Conservation (phyloP, 1,139 yeast genomes). For the Debaryomycetaceae sp. region DNA sequence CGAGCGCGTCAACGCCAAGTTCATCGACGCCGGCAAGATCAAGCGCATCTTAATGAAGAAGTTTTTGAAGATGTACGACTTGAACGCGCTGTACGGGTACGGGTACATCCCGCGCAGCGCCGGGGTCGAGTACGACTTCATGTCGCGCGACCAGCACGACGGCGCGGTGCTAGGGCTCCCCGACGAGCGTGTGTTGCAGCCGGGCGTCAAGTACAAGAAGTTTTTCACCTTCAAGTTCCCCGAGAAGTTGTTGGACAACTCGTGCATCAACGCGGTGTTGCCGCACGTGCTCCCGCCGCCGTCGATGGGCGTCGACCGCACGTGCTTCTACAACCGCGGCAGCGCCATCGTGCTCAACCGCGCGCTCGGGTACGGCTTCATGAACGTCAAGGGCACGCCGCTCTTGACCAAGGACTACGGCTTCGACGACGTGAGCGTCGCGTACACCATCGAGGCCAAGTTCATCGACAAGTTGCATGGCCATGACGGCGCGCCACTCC, state of each 20-base stretch:
- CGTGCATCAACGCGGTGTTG: slow-evolving; percentile 50
- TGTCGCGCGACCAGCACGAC: slow-evolving; percentile 41
- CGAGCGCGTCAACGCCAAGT: slow-evolving; percentile 18
- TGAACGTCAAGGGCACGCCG: slow-evolving; percentile 40
- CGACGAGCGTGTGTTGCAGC: slow-evolving; percentile 45
- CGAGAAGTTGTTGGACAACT: slow-evolving; percentile 48
- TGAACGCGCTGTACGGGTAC: slow-evolving; percentile 44
- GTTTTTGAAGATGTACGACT: slow-evolving; percentile 44
- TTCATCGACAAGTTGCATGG: slow-evolving; percentile 35
- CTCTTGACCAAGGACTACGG: slow-evolving; percentile 38
- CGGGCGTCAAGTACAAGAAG: slow-evolving; percentile 53
- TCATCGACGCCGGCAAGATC: slow-evolving; percentile 18
- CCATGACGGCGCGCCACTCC: slow-evolving; percentile 21
- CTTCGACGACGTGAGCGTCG: slow-evolving; percentile 38
- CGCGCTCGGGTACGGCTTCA: slow-evolving; percentile 42
- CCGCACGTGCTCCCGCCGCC: slow-evolving; percentile 63
- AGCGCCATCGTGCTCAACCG: slow-evolving; percentile 34
- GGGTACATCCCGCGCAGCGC: slow-evolving; percentile 43
- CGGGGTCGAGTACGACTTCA: slow-evolving; percentile 46
- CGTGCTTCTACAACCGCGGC: slow-evolving; percentile 35
- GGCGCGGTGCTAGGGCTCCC: slow-evolving; percentile 50
- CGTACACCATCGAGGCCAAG: slow-evolving; percentile 41
- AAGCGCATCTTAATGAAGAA: slow-evolving; percentile 37
- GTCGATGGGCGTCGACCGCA: slow-evolving; percentile 54
- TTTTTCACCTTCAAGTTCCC: slow-evolving; percentile 65